phyloP scores from a whole-genome alignment of 1,284 basidiomycete genomes.

The Kwoniella shivajii region DNA sequence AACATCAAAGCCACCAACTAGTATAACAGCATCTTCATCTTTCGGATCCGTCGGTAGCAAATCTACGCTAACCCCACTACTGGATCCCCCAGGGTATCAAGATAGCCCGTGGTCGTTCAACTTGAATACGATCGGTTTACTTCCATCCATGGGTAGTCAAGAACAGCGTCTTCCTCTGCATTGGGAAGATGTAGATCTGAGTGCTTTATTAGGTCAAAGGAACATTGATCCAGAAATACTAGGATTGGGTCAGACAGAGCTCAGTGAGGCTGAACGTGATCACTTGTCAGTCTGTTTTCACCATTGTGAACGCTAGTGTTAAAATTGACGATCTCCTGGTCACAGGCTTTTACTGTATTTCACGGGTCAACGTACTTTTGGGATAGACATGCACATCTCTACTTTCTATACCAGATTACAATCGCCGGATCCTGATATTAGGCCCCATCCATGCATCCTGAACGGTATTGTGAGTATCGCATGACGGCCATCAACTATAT shows the following conservation, averaged over 20 bases:
- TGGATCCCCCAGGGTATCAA: not conserved
- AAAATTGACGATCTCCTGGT: not conserved
- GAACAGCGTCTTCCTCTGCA: conserved; percentile 4
- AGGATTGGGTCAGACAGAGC: not conserved
- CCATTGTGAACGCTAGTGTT: not conserved
- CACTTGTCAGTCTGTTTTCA: conserved; percentile 18
- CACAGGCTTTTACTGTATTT: conserved; percentile 26
- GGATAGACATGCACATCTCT: conserved; percentile 25
- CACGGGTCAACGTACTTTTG: conserved; percentile 22
- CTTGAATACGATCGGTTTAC: not conserved
- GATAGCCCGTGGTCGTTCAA: not conserved
- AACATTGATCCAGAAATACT: not conserved
- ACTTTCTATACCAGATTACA: conserved; percentile 20
- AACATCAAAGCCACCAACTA: too few species aligned
- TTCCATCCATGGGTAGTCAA: conserved; percentile 1
- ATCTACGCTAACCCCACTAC: not conserved
- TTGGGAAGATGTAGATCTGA: conserved; percentile 2
- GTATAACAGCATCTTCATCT: too few species aligned
- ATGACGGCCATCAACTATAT: not conserved
- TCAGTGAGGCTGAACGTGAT: conserved; percentile 15
- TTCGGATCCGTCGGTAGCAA: too few species aligned
- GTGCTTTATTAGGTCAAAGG: not conserved
- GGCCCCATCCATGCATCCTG: conserved; percentile 27
- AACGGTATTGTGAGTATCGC: conserved; percentile 21
- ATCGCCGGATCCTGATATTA: conserved; percentile 11